Evolutionary conservation across 1,284 basidiomycete species (phyloP), one percentile per base, ranked within the genome.

Genomic region (Quambalaria eucalypti): DNA sequence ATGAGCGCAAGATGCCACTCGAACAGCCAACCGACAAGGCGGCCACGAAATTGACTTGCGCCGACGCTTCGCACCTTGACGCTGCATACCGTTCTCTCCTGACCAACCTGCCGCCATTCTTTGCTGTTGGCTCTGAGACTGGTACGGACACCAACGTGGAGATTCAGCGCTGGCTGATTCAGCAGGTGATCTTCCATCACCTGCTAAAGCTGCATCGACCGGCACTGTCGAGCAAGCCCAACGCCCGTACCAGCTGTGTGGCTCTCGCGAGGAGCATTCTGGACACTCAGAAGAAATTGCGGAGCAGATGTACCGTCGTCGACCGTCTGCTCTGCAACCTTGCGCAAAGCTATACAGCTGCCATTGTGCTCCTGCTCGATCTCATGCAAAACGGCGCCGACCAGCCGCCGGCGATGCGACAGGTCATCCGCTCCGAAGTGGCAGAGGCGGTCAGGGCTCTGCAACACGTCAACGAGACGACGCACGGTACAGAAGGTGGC

Each of bases 161-260:
- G 54, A 64, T 74, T 39, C 65, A 72, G 51, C 61, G 70, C 10
- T 74, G 69, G 68, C 52, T 72, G 29, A 60, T 74, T 26, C 66
- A 71, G 57, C 71, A 73, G 56, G 57, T 53, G 21, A 62, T 72
- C 2, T 73, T 74, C 51, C 65, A 65, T 61, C 67, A 68, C 56
- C 61, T 74, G 4, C 54, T 74, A 12, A 59, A 61, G 21, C 59
- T 74, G 16, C 71, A 74, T 42, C 64, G 71, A 16, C 61, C 62
- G 14, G 60, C 61, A 19, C 52, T 74, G 28, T 61, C 60, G 25
- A 54, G 62, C 23, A 58, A 62, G 30, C 33, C 49, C 16, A 60
- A 64, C 51, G 65, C 62, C 30, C 59, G 70, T 14, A 59, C 55
- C 49, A 67, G 64, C 47, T 72, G 70, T 50, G 71, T 74, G 21